A percentile compares a stretch with the other conserved stretches of the same genome.
These are phyloP conservation scores for Aspergillus fischeri DNA, from an alignment of 2,329 filamentous ascomycete genomes.

Conservation along the genomic window DNA sequence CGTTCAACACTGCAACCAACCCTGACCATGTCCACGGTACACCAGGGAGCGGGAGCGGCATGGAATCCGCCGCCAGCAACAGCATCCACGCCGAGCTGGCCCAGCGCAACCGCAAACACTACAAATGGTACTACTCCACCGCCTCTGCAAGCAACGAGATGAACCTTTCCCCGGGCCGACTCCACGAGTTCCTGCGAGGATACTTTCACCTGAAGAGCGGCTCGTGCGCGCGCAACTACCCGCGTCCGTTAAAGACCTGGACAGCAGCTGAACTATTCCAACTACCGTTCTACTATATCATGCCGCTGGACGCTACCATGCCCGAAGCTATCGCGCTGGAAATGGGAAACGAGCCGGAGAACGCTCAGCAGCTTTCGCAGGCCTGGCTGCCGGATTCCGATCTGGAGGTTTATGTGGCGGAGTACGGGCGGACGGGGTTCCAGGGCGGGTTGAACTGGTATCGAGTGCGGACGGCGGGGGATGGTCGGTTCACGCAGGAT, in stretches of 20 bases:
- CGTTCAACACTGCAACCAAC: conserved; percentile 44
- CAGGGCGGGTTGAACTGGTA: conserved; percentile 67
- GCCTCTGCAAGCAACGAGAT: conserved; percentile 34
- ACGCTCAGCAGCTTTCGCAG: conserved; percentile 35
- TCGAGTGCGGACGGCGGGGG: conserved; percentile 53
- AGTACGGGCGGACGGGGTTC: conserved; percentile 61
- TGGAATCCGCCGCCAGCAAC: conserved; percentile 18
- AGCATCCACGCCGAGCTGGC: conserved; percentile 57
- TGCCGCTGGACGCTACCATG: conserved; percentile 57
- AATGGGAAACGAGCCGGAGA: conserved; percentile 48
- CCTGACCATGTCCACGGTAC: not conserved
- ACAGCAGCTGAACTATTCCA: conserved; percentile 53
- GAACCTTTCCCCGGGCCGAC: conserved; percentile 42
- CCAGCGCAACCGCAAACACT: conserved; percentile 59
- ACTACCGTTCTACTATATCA: conserved; percentile 66
- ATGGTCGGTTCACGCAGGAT: conserved; percentile 44
- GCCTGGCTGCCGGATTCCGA: conserved; percentile 57
- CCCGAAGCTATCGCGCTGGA: conserved; percentile 52
- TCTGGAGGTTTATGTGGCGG: conserved; percentile 56
- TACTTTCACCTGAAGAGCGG: conserved; percentile 67
- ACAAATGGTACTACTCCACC: conserved; percentile 57
- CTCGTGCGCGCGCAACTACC: conserved; percentile 48
- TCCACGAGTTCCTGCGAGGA: conserved; percentile 58
- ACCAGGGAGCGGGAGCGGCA: not conserved
- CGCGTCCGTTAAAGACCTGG: conserved; percentile 53